phyloP scores from a whole-genome alignment of 2,329 filamentous ascomycete species.

The Onygenales sp. region DNA sequence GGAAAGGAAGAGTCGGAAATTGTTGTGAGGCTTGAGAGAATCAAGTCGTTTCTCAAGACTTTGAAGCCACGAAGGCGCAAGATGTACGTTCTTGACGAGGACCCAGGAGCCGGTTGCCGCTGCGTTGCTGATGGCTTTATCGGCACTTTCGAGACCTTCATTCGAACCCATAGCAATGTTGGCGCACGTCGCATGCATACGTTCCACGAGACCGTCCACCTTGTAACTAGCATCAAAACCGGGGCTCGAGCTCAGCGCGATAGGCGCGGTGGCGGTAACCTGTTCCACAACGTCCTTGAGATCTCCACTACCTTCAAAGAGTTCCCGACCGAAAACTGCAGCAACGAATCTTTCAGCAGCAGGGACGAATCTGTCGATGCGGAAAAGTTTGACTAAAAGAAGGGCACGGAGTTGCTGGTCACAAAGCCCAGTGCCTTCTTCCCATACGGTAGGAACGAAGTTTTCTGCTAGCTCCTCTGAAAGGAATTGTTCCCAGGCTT shows the following conservation, averaged over 20 bases:
- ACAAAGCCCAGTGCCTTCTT: constrained; percentile 51
- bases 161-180: constrained; percentile 99
- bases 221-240: constrained; percentile 99
- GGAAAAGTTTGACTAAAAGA: constrained; percentile 85
- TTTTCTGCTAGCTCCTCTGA: constrained; percentile 79
- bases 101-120: constrained; percentile 93
- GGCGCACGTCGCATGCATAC: constrained; percentile 70
- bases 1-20: constrained; percentile 91
- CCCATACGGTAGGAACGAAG: constrained; percentile 68
- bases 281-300: constrained; percentile 75
- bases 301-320: constrained; percentile 79
- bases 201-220: constrained; percentile 87
- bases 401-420: constrained; percentile 77
- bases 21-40: constrained; percentile 81
- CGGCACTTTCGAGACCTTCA: constrained; percentile 81
- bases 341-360: constrained; percentile 83
- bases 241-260: constrained; percentile 86
- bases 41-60: constrained; percentile 96
- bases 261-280: constrained; percentile 73
- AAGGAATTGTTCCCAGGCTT: constrained; percentile 74
- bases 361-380: constrained; percentile 90
- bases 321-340: constrained; percentile 70
- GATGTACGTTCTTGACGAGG: constrained; percentile 95
- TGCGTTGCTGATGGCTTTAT: constrained; percentile 89
- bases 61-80: constrained; percentile 92